Base-by-base conservation (phyloP, 352 stramenopile genomes). In the Pythium volutum region DNA sequence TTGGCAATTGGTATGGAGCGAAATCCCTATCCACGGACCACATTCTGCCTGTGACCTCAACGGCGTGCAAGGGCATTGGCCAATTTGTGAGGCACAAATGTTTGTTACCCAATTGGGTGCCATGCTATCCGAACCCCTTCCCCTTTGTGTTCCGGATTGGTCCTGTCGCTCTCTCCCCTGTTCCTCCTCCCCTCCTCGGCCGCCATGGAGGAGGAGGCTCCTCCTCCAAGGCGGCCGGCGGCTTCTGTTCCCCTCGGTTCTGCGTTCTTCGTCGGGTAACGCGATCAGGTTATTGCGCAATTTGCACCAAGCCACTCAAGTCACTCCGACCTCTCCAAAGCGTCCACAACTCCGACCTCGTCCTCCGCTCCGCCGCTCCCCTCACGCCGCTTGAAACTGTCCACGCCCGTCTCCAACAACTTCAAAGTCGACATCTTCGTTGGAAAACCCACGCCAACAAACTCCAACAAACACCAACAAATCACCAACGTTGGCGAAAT, bases 211-310 rank as follows among this genome's bases (percentile, higher is more conserved):
- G 7, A 12, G 12, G 6, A 4, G n/a, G 36, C 34, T 62, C 53
- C 42, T 66, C 39, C 27, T 54, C n/a, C n/a, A n/a, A n/a, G n/a
- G n/a, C n/a, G n/a, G n/a, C n/a, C n/a, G n/a, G 36, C 43, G 29
- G 22, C 26, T 39, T 52, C 36, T 27, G 31, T 41, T 31, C 10
- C 43, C 25, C 42, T 10, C 12, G 9, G 43, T 50, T 50, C 39
- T 34, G 26, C 51, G 29, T 54, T 76, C 34, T 38, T 81, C 68
- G 70, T 81, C 65, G 23, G 45, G 67, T 87, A 87, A 80, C 77
- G 77, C 77, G 64, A 87, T 85, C 77, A 79, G 59, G 63, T 76
- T 75, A 88, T 84, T 84, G 72, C 76, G 42, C 57, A 79, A 74
- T 83, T 85, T 74, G 69, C 78, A 33, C 50, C 53, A 27, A 51